Evolutionary conservation across 257 asterid genomes (phyloP).

Genomic region (Jasminum sambac): DNA sequence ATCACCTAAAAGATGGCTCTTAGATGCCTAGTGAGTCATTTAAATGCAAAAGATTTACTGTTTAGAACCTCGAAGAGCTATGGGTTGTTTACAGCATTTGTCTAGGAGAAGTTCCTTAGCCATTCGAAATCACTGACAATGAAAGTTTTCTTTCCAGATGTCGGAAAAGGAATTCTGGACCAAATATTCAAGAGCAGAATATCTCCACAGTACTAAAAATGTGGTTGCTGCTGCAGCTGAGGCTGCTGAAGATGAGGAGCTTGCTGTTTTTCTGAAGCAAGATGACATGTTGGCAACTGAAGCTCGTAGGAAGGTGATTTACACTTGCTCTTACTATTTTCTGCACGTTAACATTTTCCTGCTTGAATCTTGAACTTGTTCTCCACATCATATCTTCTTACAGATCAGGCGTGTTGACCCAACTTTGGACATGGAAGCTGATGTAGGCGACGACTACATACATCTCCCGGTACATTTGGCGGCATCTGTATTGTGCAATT

Average conservation of each 20-base stretch:
- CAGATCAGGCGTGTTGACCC: conserved; percentile 98
- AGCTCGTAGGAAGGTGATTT: conserved; percentile 85
- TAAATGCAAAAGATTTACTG: neutral
- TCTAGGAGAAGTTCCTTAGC: conserved; percentile 11
- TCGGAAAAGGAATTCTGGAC: conserved; percentile 96
- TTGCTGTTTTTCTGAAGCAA: conserved; percentile 91
- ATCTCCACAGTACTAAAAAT: conserved; percentile 90
- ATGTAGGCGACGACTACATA: conserved; percentile 87
- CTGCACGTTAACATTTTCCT: conserved; percentile 17
- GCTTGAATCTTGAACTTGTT: conserved; percentile 23
- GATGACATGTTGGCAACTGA: conserved; percentile 83
- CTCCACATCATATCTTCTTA: conserved; percentile 24
- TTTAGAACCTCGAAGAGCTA: conserved; percentile 9
- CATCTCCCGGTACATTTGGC: conserved; percentile 74
- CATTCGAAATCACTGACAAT: conserved; percentile 13
- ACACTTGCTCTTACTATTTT: neutral
- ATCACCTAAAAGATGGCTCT: neutral
- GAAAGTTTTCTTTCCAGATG: conserved; percentile 53
- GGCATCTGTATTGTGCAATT: conserved; percentile 23
- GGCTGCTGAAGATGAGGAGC: conserved; percentile 99
- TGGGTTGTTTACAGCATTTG: conserved; percentile 14
- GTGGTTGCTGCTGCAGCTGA: conserved; percentile 96
- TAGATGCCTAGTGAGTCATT: conserved; percentile 5
- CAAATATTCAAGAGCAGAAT: conserved; percentile 93
- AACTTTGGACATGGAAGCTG: conserved; percentile 91